These are phyloP conservation scores for Populus euphratica DNA, from an alignment of 345 rosid species.

Conservation along the genomic window DNA sequence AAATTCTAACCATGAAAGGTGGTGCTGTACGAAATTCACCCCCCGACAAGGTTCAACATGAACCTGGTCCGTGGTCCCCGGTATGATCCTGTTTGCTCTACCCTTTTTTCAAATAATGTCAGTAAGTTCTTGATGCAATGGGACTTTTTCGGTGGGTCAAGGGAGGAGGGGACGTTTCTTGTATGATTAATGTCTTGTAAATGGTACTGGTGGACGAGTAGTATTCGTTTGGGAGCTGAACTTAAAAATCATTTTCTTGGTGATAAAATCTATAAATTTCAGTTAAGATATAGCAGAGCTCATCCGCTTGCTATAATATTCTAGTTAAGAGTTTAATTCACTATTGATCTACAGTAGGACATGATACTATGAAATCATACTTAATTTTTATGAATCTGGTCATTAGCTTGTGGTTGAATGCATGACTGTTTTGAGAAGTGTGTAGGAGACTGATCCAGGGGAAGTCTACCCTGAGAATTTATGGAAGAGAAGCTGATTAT, in stretches of 20 bases:
- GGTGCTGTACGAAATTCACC: conserved; percentile 94
- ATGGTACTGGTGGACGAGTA: background rate
- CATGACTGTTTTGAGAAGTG: background rate
- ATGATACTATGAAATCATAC: too few relatives aligned
- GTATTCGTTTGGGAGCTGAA: background rate
- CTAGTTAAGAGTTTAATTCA: background rate
- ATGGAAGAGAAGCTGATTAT: background rate
- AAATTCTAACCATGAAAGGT: conserved; percentile 67
- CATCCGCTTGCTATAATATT: background rate
- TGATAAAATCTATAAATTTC: too few relatives aligned
- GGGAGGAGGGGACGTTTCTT: too few relatives aligned
- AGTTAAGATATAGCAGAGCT: background rate
- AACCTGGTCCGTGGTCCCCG: conserved; percentile 96
- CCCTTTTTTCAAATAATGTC: background rate
- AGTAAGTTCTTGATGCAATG: background rate
- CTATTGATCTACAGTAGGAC: background rate
- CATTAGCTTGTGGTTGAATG: background rate
- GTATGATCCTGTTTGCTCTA: conserved; percentile 33
- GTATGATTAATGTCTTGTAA: background rate
- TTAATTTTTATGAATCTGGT: background rate
- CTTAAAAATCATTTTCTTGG: too few relatives aligned
- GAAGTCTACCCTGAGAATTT: background rate
- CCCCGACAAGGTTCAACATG: conserved; percentile 59
- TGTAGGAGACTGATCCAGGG: background rate
- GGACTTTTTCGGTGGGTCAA: background rate